Percentiles rank a stretch among this genome's conserved stretches.
Conservation (phyloP, 805 yeast genomes). For the Nakazawaea siamensis region DNA sequence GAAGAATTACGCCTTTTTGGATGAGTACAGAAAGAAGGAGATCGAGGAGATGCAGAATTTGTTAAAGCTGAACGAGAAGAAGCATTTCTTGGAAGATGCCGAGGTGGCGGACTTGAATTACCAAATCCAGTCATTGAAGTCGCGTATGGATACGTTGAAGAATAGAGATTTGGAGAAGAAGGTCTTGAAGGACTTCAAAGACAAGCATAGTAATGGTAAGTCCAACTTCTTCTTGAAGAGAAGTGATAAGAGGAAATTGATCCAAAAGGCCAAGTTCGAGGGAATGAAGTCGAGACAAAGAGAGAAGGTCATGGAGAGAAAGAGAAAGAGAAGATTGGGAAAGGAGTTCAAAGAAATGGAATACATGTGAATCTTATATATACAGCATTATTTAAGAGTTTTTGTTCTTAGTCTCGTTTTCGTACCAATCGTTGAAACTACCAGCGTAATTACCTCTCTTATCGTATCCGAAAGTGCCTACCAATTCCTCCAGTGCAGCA, state of each 20-base stretch:
- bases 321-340: slow-evolving; percentile 78
- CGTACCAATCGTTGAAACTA: slow-evolving; percentile 79
- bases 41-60: slow-evolving; percentile 48
- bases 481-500: slow-evolving; percentile 84
- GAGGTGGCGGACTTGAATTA: slow-evolving; percentile 48
- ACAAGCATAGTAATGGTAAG: slow-evolving; percentile 38
- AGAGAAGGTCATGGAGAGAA: slow-evolving; percentile 79
- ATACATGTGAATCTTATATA: slow-evolving; percentile 15
- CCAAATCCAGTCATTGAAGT: slow-evolving; percentile 53
- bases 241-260: slow-evolving; percentile 62
- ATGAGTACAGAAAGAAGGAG: slow-evolving; percentile 76
- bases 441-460: slow-evolving; percentile 84
- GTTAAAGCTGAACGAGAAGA: slow-evolving; percentile 44
- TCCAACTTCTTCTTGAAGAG: slow-evolving; percentile 56
- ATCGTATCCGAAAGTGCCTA: slow-evolving; percentile 80
- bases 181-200: slow-evolving; percentile 54
- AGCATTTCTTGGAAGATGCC: slow-evolving; percentile 28
- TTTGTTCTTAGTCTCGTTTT: slow-evolving; percentile 26
- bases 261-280: slow-evolving; percentile 74
- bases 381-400: too few relatives aligned
- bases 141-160: slow-evolving; percentile 59
- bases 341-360: slow-evolving; percentile 55
- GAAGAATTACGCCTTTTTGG: slow-evolving; percentile 75
- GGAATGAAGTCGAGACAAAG: slow-evolving; percentile 63
- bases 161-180: slow-evolving; percentile 68